Conservation (phyloP, 2,329 filamentous ascomycete genomes). For the Diaporthe citriasiana region DNA sequence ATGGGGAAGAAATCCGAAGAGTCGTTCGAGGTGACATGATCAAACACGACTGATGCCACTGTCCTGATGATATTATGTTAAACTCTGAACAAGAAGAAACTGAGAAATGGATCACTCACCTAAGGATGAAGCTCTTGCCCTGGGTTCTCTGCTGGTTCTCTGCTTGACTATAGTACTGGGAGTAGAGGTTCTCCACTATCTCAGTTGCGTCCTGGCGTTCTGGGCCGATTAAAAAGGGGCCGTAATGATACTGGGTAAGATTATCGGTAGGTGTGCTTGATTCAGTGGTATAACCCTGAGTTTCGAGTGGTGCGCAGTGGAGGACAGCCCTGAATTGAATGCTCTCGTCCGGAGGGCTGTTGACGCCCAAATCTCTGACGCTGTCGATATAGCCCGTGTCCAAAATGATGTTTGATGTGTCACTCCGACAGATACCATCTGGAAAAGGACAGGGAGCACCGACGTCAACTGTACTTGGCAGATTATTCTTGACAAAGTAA, state of each 20-base stretch:
- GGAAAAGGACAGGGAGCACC: constrained; percentile 45
- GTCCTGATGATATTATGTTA: too few relatives aligned
- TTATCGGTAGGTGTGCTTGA: background rate
- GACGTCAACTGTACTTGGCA: background rate
- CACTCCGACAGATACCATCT: constrained; percentile 35
- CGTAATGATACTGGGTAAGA: constrained; percentile 36
- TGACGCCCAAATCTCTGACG: constrained; percentile 45
- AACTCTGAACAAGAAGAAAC: too few relatives aligned
- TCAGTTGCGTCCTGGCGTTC: too few relatives aligned
- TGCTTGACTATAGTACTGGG: too few relatives aligned
- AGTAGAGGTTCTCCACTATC: too few relatives aligned
- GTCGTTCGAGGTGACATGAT: too few relatives aligned
- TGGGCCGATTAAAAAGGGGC: too few relatives aligned
- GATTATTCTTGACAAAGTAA: background rate
- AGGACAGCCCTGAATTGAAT: constrained; percentile 35
- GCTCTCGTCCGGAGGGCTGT: constrained; percentile 40
- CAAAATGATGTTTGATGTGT: constrained; percentile 29
- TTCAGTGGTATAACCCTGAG: background rate
- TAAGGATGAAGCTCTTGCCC: too few relatives aligned
- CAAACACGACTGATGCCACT: too few relatives aligned
- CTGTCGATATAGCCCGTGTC: constrained; percentile 44
- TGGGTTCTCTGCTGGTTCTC: too few relatives aligned
- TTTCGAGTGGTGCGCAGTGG: constrained; percentile 36
- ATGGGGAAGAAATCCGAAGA: too few relatives aligned
- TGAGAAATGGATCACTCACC: too few relatives aligned